Evolutionary conservation across 441 rosid genomes (phyloP), one percentile per base, ranked within the genome.

Genomic region (Gossypium trilobum): DNA sequence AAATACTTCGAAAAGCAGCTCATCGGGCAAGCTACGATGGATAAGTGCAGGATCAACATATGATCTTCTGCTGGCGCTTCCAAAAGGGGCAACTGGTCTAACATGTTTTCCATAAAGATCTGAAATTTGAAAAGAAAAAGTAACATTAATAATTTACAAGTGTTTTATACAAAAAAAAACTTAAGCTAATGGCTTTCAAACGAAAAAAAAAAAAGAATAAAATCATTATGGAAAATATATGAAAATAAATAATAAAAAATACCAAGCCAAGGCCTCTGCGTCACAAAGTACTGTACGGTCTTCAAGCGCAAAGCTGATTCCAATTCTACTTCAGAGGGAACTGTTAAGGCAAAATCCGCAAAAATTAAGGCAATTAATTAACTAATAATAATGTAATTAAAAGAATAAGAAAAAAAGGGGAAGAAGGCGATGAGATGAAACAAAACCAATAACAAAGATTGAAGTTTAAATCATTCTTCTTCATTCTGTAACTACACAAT

Each of bases 261-360:
- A 93, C 97, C 97, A 39, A 94, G 92, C 98, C 98, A 91, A 16
- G 97, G 98, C 70, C 98, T 88, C 58, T 78, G 85, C 5, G 92
- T 88, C 17, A 90, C 85, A 39, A 86, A 84, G 85, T 86, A 89
- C 73, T 80, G 89, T 2, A 85, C 81, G 16, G 87, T 88, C 91
- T 80, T 94, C 82, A 88, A 79, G 74, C 85, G 92, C 84, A 91
- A 78, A 73, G 91, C 93, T 51, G 92, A 82, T 78, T 94, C 97
- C 5, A 94, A 82, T 78, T 93, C 97, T 5, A 93, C 92, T 82
- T 91, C 96, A 19, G 88, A 83, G 2, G 91, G 93, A 79, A 87
- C 84, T 60, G 80, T 79, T 70, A 81, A 74, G 2, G 84, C 84
- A 71, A 81, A 85, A 79, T 84, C 86, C 84, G 82, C 70, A 52